Conservation (phyloP, 495 filamentous ascomycete species). For the Monascus purpureus region DNA sequence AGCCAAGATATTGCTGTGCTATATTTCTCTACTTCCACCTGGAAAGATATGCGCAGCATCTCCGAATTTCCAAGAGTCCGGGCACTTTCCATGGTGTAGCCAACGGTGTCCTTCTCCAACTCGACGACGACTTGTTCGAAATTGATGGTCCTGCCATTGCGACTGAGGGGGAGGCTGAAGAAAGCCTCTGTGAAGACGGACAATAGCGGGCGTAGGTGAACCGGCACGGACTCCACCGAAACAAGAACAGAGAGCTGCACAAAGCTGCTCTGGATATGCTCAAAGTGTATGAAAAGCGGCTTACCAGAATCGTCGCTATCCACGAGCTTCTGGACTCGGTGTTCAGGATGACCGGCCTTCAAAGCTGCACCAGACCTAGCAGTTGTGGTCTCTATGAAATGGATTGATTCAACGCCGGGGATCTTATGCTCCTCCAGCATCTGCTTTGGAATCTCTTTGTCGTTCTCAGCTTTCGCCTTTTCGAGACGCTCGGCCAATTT, state of each 20-base stretch:
- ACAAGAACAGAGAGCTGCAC: constrained; percentile 67
- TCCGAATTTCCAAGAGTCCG: constrained; percentile 60
- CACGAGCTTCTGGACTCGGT: constrained; percentile 60
- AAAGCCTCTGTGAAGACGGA: constrained; percentile 79
- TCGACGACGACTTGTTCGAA: constrained; percentile 87
- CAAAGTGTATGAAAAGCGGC: constrained; percentile 92
- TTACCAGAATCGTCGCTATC: constrained; percentile 49
- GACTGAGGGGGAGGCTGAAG: constrained; percentile 77
- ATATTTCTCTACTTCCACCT: constrained; percentile 83
- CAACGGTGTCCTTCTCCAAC: constrained; percentile 81
- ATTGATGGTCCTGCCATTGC: constrained; percentile 61
- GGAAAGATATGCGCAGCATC: constrained; percentile 64
- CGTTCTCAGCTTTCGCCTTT: constrained; percentile 65
- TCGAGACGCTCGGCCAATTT: constrained; percentile 63
- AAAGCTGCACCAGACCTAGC: constrained; percentile 72
- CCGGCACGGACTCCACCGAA: constrained; percentile 58
- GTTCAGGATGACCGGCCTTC: constrained; percentile 49
- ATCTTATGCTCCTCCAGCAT: constrained; percentile 69
- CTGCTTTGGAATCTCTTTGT: constrained; percentile 62
- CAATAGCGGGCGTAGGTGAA: constrained; percentile 65
- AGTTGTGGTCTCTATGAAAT: constrained; percentile 82
- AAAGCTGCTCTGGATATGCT: constrained; percentile 82
- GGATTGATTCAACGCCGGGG: constrained; percentile 72
- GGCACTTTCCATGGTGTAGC: constrained; percentile 56
- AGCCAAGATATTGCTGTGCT: constrained; percentile 71